These are phyloP conservation scores for Schwanniomyces occidentalis DNA, from an alignment of 805 yeast species.

Conservation along the genomic window DNA sequence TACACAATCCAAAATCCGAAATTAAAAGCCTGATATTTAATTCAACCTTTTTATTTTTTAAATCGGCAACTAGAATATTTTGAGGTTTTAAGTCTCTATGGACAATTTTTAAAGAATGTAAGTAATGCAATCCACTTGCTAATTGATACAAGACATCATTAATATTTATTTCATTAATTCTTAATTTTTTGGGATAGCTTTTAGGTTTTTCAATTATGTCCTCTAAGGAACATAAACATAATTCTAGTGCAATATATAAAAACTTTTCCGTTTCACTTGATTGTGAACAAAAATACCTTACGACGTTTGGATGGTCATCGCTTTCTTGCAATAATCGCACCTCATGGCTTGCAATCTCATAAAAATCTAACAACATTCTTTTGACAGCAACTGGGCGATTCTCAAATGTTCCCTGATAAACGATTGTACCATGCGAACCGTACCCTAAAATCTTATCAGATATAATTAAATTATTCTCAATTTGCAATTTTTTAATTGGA, in stretches of 20 bases:
- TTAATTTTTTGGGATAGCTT: constrained; percentile 38
- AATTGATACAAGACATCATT: constrained; percentile 68
- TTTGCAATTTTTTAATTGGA: constrained; percentile 35
- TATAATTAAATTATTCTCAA: constrained; percentile 55
- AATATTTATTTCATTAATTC: constrained; percentile 23
- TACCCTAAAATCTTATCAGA: constrained; percentile 83
- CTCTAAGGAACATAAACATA: constrained; percentile 86
- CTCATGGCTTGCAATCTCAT: constrained; percentile 92
- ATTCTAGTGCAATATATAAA: constrained; percentile 87
- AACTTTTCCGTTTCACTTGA: constrained; percentile 71
- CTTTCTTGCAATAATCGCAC: constrained; percentile 85
- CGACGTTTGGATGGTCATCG: constrained; percentile 95
- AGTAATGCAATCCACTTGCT: constrained; percentile 79
- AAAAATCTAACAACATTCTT: constrained; percentile 88
- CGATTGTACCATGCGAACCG: constrained; percentile 97
- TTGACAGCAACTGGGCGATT: constrained; percentile 95
- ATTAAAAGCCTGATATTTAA: constrained; percentile 63
- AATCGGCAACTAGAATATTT: constrained; percentile 80
- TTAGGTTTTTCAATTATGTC: constrained; percentile 68
- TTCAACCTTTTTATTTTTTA: constrained; percentile 41
- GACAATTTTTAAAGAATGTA: constrained; percentile 87
- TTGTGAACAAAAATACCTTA: constrained; percentile 92
- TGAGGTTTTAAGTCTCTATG: constrained; percentile 96
- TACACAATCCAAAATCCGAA: constrained; percentile 95
- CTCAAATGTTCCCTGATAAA: constrained; percentile 86